Base-by-base conservation (phyloP, 371 early-diverging fungal genomes). In the Mortierella sp. region DNA sequence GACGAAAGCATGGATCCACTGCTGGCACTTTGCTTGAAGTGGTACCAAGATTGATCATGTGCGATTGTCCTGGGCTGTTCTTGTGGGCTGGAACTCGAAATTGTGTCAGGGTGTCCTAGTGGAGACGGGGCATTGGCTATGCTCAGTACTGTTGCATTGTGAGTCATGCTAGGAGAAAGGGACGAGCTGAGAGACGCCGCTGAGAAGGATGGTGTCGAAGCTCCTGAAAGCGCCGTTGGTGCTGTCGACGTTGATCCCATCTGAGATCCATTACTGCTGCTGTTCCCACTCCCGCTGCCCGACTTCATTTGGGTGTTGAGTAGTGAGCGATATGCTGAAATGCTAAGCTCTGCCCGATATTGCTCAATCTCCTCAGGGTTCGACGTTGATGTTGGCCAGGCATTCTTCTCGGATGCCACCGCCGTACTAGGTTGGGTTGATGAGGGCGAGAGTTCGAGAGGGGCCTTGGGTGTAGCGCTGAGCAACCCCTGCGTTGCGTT, bases 361-460 rank as follows among this genome's bases (percentile, higher is more conserved):
- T 86, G 87, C 72, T 86, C 87, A 72, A 86, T 86, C 2, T 86
- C 82, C 48, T 86, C 87, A 3, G 75, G 76, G 42, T 80, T 85
- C 31, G 85, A 71, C 58, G 72, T 74, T 34, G 65, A 54, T 19
- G 74, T 26, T 14, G 87, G 74, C 84, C 84, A 84, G n/a, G 79
- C 63, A n/a, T 70, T 80, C 48, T 70, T 84, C 16, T 84, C 84
- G 4, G 84, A 65, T 0, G 81, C 70, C 8, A 84, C 52, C 0
- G 78, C 75, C 6, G 80, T 78, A 28, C 84, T 84, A 0, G 81
- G 81, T 31, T 81, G 81, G 26, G 76, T 78, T 2, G 86, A 86
- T 6, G 78, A 79, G 4, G 82, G 82, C 2, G 73, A 80, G 2
- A 78, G 78, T 70, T 80, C 79, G 13, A 85, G 34, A 0, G 80